Percentiles rank a stretch among this genome's conserved stretches.
Evolutionary conservation across 2,329 filamentous ascomycete species (phyloP).

Genomic region (Fusarium liriodendri): DNA sequence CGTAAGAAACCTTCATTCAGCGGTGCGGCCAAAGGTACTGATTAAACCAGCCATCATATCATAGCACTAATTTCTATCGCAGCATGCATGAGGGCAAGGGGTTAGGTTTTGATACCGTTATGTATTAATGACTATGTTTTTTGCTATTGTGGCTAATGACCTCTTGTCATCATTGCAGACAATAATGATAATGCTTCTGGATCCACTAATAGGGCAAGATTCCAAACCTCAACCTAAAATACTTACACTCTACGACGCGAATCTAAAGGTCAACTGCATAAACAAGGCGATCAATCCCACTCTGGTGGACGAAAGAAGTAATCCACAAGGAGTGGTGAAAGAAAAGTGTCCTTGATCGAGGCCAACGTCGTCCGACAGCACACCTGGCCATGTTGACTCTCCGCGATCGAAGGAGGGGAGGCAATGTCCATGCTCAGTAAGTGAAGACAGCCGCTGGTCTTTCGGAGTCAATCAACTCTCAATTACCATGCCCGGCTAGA

Average conservation of each 20-base stretch:
- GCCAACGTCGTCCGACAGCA: neutral
- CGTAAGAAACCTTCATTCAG: neutral
- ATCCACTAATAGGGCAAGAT: too few relatives aligned
- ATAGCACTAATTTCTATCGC: neutral
- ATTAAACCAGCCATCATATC: neutral
- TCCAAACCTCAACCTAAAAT: too few relatives aligned
- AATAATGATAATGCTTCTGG: too few relatives aligned
- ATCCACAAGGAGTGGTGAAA: neutral
- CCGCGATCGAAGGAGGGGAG: constrained; percentile 5
- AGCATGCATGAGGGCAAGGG: neutral
- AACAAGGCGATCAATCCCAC: too few relatives aligned
- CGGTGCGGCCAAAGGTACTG: neutral
- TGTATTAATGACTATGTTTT: too few relatives aligned
- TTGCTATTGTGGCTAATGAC: too few relatives aligned
- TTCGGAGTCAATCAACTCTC: neutral
- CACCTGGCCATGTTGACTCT: neutral
- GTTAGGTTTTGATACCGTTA: too few relatives aligned
- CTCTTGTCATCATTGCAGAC: too few relatives aligned
- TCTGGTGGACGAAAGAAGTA: neutral
- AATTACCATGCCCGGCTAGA: neutral
- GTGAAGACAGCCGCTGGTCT: neutral
- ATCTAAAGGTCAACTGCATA: too few relatives aligned
- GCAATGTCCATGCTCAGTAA: neutral
- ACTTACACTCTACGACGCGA: too few relatives aligned
- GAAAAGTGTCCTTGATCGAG: neutral